Evolutionary conservation across 441 rosid genomes (phyloP).

Genomic region (Aleurites moluccanus): DNA sequence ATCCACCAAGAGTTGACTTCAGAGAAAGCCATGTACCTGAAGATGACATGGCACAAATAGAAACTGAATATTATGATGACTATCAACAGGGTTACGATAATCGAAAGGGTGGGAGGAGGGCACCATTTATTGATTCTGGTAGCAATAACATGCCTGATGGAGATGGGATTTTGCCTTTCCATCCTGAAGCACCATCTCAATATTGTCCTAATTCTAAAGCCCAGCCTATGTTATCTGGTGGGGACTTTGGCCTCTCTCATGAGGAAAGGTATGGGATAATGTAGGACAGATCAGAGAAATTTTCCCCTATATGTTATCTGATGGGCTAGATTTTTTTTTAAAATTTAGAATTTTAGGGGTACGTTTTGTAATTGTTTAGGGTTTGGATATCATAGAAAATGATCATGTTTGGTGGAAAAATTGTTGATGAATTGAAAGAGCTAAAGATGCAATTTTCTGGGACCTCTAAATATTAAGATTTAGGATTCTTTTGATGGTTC

Average conservation of each 20-base stretch:
- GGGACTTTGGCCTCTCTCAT: constrained; percentile 36
- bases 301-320: not conserved
- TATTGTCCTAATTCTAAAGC: constrained; percentile 39
- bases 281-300: not conserved
- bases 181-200: constrained; percentile 33
- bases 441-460: not conserved
- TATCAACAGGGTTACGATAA: constrained; percentile 37
- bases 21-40: constrained; percentile 39
- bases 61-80: constrained; percentile 39
- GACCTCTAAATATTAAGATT: not conserved
- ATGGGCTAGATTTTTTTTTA: not conserved
- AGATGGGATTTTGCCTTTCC: constrained; percentile 36
- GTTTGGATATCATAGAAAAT: not conserved
- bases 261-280: constrained; percentile 51
- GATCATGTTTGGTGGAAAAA: not conserved
- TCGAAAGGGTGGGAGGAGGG: constrained; percentile 43
- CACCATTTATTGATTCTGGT: constrained; percentile 36
- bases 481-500: constrained; percentile 2
- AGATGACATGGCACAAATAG: constrained; percentile 33
- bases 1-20: constrained; percentile 36
- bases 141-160: constrained; percentile 48
- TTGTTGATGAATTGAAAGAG: not conserved
- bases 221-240: constrained; percentile 34
- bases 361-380: not conserved
- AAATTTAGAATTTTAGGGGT: not conserved